phyloP scores from a whole-genome alignment of 805 yeast species.

The Candida vartiovaarae region DNA sequence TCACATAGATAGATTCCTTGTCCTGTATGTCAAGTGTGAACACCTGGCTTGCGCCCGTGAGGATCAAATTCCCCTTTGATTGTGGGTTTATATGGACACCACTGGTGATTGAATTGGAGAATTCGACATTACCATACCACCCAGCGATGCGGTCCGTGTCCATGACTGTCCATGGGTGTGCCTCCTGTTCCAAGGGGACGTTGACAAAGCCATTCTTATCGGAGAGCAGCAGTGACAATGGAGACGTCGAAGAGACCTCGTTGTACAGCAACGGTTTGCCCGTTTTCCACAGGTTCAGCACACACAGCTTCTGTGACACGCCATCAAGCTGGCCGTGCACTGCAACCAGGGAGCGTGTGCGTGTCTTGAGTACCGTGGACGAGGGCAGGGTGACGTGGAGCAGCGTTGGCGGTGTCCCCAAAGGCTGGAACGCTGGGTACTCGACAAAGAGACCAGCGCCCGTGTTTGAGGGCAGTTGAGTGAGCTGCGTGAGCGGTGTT shows the following conservation, averaged over 20 bases:
- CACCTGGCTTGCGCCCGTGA: conserved; percentile 26
- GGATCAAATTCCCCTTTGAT: conserved; percentile 24
- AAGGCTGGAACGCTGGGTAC: conserved; percentile 23
- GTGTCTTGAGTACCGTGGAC: conserved; percentile 17
- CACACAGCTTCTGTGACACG: conserved; percentile 2
- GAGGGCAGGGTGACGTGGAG: conserved; percentile 22
- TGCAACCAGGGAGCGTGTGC: conserved; percentile 16
- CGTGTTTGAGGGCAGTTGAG: conserved; percentile 14
- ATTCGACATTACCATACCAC: conserved; percentile 16
- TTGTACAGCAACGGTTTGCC: conserved; percentile 11
- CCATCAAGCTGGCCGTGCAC: conserved; percentile 13
- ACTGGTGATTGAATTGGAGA: not conserved
- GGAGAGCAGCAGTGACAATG: conserved; percentile 13
- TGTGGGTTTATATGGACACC: conserved; percentile 4
- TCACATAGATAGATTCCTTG: conserved; percentile 19
- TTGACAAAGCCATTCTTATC: conserved; percentile 10
- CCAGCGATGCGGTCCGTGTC: conserved; percentile 10
- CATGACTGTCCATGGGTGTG: conserved; percentile 12
- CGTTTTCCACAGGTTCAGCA: conserved; percentile 8
- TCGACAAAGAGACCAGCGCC: conserved; percentile 27
- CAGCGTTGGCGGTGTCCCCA: conserved; percentile 23
- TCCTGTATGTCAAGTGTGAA: conserved; percentile 19
- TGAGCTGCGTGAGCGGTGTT: conserved; percentile 1
- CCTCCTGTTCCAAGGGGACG: conserved; percentile 3
- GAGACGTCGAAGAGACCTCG: conserved; percentile 12